phyloP scores from a whole-genome alignment of 345 rosid species.

The Sonneratia caseolaris region DNA sequence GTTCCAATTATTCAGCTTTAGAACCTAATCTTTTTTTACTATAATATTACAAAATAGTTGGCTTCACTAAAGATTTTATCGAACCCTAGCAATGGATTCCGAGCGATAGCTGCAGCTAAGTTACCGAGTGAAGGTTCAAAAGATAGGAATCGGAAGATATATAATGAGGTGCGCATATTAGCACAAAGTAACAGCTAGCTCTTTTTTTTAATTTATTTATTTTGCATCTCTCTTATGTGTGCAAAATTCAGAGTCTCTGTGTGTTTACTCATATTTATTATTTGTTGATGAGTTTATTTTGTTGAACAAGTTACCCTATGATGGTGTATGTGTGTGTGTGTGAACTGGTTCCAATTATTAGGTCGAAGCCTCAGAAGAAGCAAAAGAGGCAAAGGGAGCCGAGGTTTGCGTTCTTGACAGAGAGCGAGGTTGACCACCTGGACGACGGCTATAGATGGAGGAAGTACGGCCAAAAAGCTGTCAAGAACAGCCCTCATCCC shows the following conservation, averaged over 20 bases:
- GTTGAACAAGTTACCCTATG: neutral
- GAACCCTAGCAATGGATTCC: neutral
- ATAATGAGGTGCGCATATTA: neutral
- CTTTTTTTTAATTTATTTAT: neutral
- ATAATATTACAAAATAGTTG: neutral
- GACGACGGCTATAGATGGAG: conserved; percentile 43
- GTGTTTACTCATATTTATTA: too few species aligned
- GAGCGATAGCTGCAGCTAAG: neutral
- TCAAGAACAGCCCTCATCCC: conserved; percentile 28
- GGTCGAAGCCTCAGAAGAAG: conserved; percentile 13
- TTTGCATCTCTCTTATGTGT: neutral
- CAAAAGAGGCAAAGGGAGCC: conserved; percentile 8
- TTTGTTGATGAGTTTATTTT: neutral
- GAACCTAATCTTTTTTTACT: neutral
- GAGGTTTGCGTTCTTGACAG: conserved; percentile 15
- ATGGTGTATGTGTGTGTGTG: neutral
- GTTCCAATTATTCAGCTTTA: neutral
- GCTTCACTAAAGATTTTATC: neutral
- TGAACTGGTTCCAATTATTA: neutral
- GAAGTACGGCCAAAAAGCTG: conserved; percentile 40
- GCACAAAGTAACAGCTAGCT: neutral
- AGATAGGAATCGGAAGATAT: neutral
- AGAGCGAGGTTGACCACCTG: conserved; percentile 11
- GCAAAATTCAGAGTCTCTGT: neutral
- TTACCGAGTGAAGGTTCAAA: neutral